Percentiles rank a stretch among this genome's conserved stretches.
These are phyloP conservation scores for Globisporangium solare DNA, from an alignment of 352 stramenopile species.

Conservation along the genomic window DNA sequence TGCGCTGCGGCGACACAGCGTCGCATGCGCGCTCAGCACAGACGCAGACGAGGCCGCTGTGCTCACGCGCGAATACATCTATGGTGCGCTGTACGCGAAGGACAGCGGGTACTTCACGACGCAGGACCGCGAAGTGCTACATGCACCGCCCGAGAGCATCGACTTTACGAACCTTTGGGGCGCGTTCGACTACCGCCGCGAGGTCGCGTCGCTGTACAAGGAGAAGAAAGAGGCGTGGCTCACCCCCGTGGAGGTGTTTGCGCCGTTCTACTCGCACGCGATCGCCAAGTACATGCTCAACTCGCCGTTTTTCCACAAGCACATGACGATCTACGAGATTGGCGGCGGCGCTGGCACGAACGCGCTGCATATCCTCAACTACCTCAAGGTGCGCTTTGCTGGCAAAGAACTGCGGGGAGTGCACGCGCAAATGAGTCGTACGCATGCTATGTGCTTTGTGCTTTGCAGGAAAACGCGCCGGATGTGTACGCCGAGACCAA, in stretches of 20 bases:
- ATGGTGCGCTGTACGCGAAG: conserved; percentile 73
- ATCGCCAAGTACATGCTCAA: conserved; percentile 87
- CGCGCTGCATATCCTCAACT: conserved; percentile 88
- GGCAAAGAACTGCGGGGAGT: too few relatives aligned
- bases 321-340: conserved; percentile 82
- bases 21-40: background rate
- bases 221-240: conserved; percentile 79
- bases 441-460: background rate
- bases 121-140: conserved; percentile 65
- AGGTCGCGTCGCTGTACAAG: conserved; percentile 64
- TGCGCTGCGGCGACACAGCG: conserved; percentile 1
- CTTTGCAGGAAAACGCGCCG: conserved; percentile 38
- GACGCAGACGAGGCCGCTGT: conserved; percentile 13
- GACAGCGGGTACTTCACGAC: conserved; percentile 83
- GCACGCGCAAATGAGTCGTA: background rate
- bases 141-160: conserved; percentile 50
- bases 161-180: conserved; percentile 80
- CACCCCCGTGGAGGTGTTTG: conserved; percentile 88
- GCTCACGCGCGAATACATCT: conserved; percentile 83
- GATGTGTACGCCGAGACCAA: conserved; percentile 75
- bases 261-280: conserved; percentile 83
- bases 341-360: conserved; percentile 87
- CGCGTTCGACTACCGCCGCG: conserved; percentile 60
- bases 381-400: conserved; percentile 35
- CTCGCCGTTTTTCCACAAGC: conserved; percentile 48